Conservation (phyloP, 768 basidiomycete genomes). For the Favolaschia claudopus region DNA sequence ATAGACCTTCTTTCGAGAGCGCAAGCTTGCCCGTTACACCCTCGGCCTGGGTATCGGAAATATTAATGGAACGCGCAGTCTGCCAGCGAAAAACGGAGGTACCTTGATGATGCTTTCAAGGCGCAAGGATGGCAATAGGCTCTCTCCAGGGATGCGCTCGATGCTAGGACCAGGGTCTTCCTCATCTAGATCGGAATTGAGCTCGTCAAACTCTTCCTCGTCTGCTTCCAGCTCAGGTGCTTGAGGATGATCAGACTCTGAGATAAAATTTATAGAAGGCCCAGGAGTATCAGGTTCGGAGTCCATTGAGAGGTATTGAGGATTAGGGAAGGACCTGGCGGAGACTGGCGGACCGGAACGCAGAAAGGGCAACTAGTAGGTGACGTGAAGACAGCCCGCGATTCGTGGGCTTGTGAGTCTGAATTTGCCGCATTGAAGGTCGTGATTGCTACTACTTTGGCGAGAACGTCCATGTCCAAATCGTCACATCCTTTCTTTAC, state of each 20-base stretch:
- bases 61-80: neutral
- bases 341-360: neutral
- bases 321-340: neutral
- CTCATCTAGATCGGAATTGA: conserved; percentile 64
- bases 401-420: too few relatives aligned
- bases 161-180: conserved; percentile 46
- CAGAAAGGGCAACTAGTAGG: too few relatives aligned
- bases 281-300: conserved; percentile 24
- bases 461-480: too few relatives aligned
- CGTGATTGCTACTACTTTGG: too few relatives aligned
- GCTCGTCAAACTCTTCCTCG: conserved; percentile 71
- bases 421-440: too few relatives aligned
- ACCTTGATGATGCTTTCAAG: conserved; percentile 69
- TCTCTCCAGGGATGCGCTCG: conserved; percentile 68
- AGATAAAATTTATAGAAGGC: conserved; percentile 8
- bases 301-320: conserved; percentile 10
- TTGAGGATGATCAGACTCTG: conserved; percentile 12
- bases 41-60: conserved; percentile 65
- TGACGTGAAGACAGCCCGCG: too few relatives aligned
- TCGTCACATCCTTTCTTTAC: too few relatives aligned
- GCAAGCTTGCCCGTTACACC: conserved; percentile 69
- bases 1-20: conserved; percentile 79
- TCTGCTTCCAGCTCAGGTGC: conserved; percentile 40
- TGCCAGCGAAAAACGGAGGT: neutral
- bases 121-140: conserved; percentile 68